Base-by-base conservation (phyloP, 2,329 filamentous ascomycete genomes). In the Colletotrichum godetiae region DNA sequence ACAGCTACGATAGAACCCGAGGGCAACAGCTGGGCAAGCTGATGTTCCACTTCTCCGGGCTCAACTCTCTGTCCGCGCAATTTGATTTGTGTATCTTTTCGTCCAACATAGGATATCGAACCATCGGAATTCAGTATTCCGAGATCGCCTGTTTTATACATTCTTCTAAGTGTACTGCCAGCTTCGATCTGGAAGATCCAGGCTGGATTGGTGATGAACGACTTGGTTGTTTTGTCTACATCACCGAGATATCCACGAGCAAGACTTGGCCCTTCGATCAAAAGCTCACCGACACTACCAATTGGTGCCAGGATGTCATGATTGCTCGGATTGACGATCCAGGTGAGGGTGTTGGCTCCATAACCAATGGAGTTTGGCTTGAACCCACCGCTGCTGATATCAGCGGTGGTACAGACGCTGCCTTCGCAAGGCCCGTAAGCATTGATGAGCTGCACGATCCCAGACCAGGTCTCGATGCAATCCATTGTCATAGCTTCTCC, bases 21-120 rank as follows among this genome's bases (percentile, higher is more conserved):
- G 3, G 69, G 60, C 0, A 70, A 57, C 2, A 65, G n/a, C 27
- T 57, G 42, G 6, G 67, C 65, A 19, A 79, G 63, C 12, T 73
- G 75, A 24, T 79, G 72, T 74, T 82, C 80, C 7, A 82, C 77
- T 49, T 82, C 81, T 0, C 76, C 80, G 0, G 80, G 75, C 55
- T 82, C 81, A 6, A 82, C 75, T 13, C 81, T 77, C 24, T 82
- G 80, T 7, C 81, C 80, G n/a, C 77, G 77, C 5, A 82, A 76
- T 74, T 82, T 82, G 72, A 82, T 76, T 66, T 82, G 80, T 1
- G 74, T 58, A 5, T 82, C 80, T 10, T 76, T 78, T 0, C 81
- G 76, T 1, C 81, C 80, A 7, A 75, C 22, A 12, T 72, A 62
- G 10, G 68, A 57, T 13, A 75, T 35, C 1, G 59, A 60, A 19